phyloP scores from a whole-genome alignment of 495 filamentous ascomycete genomes.

The Aspergillus homomorphus region DNA sequence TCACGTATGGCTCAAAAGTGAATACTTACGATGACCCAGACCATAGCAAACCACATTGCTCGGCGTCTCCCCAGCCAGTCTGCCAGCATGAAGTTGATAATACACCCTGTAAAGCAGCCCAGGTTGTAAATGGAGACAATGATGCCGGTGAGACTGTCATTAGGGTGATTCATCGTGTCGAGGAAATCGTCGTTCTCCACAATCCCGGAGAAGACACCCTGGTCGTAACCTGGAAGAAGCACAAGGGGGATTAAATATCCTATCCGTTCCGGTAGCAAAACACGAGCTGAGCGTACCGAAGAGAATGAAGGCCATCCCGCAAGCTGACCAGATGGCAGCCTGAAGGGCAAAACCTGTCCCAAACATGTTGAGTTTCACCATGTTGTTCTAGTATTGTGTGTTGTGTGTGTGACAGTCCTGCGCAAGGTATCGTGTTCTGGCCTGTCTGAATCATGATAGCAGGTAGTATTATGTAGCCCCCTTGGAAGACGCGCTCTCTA shows the following conservation, averaged over 20 bases:
- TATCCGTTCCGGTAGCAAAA: not conserved
- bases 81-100: conserved; percentile 45
- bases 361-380: conserved; percentile 20
- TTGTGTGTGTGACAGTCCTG: not conserved
- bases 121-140: conserved; percentile 52
- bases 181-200: conserved; percentile 48
- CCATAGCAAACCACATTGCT: conserved; percentile 42
- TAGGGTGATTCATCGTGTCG: conserved; percentile 40
- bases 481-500: not conserved
- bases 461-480: not conserved
- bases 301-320: conserved; percentile 26
- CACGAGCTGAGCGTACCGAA: conserved; percentile 12
- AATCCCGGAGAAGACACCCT: conserved; percentile 53
- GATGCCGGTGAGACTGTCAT: conserved; percentile 41
- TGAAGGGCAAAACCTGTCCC: conserved; percentile 20
- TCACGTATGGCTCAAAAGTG: not conserved
- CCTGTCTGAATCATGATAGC: not conserved
- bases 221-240: conserved; percentile 44
- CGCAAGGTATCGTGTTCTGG: not conserved
- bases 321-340: conserved; percentile 22
- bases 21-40: conserved; percentile 29
- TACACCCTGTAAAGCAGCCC: conserved; percentile 46
- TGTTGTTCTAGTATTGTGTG: not conserved
- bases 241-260: not conserved
- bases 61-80: conserved; percentile 46